Evolutionary conservation across 2,329 filamentous ascomycete genomes (phyloP), one percentile per base, ranked within the genome.

Genomic region (Fusarium torreyae): DNA sequence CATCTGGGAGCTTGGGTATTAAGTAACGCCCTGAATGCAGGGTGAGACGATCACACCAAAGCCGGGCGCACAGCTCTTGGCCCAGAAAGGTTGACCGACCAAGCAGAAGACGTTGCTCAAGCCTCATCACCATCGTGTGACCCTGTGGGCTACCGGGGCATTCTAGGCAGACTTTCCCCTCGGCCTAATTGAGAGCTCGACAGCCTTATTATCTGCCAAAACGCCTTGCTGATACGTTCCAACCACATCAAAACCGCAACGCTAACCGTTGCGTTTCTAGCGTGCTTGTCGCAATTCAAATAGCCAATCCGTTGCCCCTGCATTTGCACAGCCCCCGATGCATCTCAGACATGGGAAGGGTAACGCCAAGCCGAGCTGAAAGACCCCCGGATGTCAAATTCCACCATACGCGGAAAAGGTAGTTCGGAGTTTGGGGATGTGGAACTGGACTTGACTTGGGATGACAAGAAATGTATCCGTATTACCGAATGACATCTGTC

Each of bases 311-410:
- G 36, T 49, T 34, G 50, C 36, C 72, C 70, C 57, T 74, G 70
- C 68, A 53, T 62, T 26, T 46, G 53, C 72, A 72, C 64, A 73
- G 72, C 72, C 72, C 40, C 69, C 50, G 20, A 39, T 55, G 43
- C 36, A 63, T 59, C 9, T 42, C 20, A 67, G 50, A 46, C 38
- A 63, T 46, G 33, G 24, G 39, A 60, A 22, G 33, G 61, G 38
- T 31, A 57, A 46, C 44, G 66, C 63, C 57, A 72, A 72, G 62
- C 50, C 51, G 39, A 74, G 72, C 70, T 74, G 72, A 73, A 69
- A 56, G 55, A 57, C 53, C 39, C 31, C 33, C 6, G 36, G 40
- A n/a, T 42, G 26, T 38, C 43, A 22, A 59, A 53, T 40, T n/a
- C 22, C 18, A 13, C 28, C 42, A 42, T 40, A 20, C 50, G 51